Evolutionary conservation across 2,329 filamentous ascomycete genomes (phyloP).

Genomic region (Penicillium palitans): DNA sequence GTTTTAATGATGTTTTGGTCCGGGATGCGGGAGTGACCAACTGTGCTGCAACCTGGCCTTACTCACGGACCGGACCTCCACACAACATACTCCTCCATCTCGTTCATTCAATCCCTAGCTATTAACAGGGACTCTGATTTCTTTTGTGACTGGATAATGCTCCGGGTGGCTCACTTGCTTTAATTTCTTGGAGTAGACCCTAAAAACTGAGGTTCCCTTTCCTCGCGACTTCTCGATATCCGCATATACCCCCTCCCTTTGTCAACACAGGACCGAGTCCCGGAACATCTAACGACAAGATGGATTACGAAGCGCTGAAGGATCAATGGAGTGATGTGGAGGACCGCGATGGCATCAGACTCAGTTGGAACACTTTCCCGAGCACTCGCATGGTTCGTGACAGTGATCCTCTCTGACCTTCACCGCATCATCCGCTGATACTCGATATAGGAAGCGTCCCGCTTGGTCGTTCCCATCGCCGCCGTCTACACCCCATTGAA

Average conservation of each 20-base stretch:
- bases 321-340: slow-evolving; percentile 97
- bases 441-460: slow-evolving; percentile 74
- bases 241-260: slow-evolving; percentile 27
- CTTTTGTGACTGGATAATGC: slow-evolving; percentile 35
- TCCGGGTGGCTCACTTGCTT: slow-evolving; percentile 26
- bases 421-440: slow-evolving; percentile 30
- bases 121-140: slow-evolving; percentile 29
- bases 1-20: slow-evolving; percentile 35
- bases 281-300: slow-evolving; percentile 45
- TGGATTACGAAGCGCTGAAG: slow-evolving; percentile 93
- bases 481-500: slow-evolving; percentile 94
- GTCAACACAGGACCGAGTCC: slow-evolving; percentile 26
- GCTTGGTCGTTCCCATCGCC: slow-evolving; percentile 92
- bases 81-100: slow-evolving; percentile 39
- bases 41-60: slow-evolving; percentile 50
- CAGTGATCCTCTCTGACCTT: slow-evolving; percentile 11
- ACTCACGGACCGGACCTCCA: slow-evolving; percentile 37
- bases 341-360: slow-evolving; percentile 89
- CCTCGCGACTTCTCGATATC: slow-evolving; percentile 20
- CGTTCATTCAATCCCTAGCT: slow-evolving; percentile 29
- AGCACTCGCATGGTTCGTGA: slow-evolving; percentile 87
- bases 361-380: slow-evolving; percentile 99
- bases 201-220: slow-evolving; percentile 18
- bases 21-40: slow-evolving; percentile 37
- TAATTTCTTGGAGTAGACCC: slow-evolving; percentile 24